A percentile compares a stretch with the other conserved stretches of the same genome.
phyloP scores from a whole-genome alignment of 345 rosid genomes.

The Murraya paniculata region DNA sequence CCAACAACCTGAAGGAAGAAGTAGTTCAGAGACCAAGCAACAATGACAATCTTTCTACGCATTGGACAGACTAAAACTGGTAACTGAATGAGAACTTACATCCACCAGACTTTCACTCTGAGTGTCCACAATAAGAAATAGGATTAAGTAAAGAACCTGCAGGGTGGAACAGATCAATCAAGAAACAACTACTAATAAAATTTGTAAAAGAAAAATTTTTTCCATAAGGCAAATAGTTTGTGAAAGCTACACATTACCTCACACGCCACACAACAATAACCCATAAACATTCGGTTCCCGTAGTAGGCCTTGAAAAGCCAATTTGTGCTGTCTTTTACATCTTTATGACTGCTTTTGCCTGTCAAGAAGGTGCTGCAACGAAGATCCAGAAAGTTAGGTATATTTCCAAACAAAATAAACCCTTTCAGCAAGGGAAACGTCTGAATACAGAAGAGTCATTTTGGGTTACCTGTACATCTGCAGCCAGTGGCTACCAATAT shows the following conservation, averaged over 20 bases:
- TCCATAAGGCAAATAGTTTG: background rate
- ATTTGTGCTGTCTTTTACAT: slow-evolving; percentile 85
- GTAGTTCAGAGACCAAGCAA: slow-evolving; percentile 9
- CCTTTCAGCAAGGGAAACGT: background rate
- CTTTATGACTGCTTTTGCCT: slow-evolving; percentile 91
- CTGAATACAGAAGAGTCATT: background rate
- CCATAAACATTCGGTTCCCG: slow-evolving; percentile 92
- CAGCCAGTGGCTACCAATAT: slow-evolving; percentile 92
- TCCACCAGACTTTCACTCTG: slow-evolving; percentile 55
- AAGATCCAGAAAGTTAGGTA: slow-evolving; percentile 13
- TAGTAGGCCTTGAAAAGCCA: slow-evolving; percentile 94
- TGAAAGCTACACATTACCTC: slow-evolving; percentile 52
- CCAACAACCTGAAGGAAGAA: slow-evolving; percentile 47
- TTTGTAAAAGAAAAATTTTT: background rate
- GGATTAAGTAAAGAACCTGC: slow-evolving; percentile 81
- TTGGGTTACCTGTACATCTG: slow-evolving; percentile 84
- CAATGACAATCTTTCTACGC: background rate
- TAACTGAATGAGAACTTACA: slow-evolving; percentile 42
- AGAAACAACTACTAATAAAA: slow-evolving; percentile 1
- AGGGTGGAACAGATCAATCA: slow-evolving; percentile 8
- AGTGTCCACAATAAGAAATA: slow-evolving; percentile 64
- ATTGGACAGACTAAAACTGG: background rate
- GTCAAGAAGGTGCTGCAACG: slow-evolving; percentile 77
- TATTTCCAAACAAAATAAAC: slow-evolving; percentile 1
- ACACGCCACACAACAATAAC: slow-evolving; percentile 86